Conservation (phyloP, 805 yeast genomes). For the Wickerhamomyces strasburgensis region DNA sequence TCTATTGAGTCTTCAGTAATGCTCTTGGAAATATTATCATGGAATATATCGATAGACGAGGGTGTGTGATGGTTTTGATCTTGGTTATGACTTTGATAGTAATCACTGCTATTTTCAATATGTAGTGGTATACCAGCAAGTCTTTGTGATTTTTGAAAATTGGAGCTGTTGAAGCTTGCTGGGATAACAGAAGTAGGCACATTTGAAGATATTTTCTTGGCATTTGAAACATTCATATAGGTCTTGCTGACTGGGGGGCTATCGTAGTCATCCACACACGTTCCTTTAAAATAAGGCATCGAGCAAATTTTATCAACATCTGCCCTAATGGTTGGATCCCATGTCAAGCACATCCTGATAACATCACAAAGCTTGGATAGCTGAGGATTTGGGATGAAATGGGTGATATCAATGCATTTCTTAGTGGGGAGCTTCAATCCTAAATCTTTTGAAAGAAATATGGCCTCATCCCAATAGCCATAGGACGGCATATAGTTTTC, state of each 20-base stretch:
- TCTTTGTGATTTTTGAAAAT: slow-evolving; percentile 13
- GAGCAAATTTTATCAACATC: slow-evolving; percentile 43
- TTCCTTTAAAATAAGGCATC: slow-evolving; percentile 50
- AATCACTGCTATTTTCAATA: neutral
- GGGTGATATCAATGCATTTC: slow-evolving; percentile 44
- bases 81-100: no score
- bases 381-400: slow-evolving; percentile 42
- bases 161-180: neutral
- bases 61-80: no score
- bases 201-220: neutral
- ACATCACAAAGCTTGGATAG: slow-evolving; percentile 33
- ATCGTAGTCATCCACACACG: slow-evolving; percentile 28
- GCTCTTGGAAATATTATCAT: neutral
- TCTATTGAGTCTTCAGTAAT: neutral
- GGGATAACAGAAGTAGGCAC: neutral
- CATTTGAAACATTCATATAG: neutral
- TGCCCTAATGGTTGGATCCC: slow-evolving; percentile 75
- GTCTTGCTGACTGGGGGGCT: neutral
- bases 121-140: slow-evolving; percentile 11
- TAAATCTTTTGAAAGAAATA: slow-evolving; percentile 42
- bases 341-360: slow-evolving; percentile 50
- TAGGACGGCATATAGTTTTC: slow-evolving; percentile 46
- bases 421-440: slow-evolving; percentile 54
- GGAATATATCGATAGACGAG: no score
- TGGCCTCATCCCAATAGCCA: slow-evolving; percentile 70